A percentile compares a stretch with the other conserved stretches of the same genome.
These are phyloP conservation scores for Aspergillus kassunensis DNA, from an alignment of 495 filamentous ascomycete genomes.

Conservation along the genomic window DNA sequence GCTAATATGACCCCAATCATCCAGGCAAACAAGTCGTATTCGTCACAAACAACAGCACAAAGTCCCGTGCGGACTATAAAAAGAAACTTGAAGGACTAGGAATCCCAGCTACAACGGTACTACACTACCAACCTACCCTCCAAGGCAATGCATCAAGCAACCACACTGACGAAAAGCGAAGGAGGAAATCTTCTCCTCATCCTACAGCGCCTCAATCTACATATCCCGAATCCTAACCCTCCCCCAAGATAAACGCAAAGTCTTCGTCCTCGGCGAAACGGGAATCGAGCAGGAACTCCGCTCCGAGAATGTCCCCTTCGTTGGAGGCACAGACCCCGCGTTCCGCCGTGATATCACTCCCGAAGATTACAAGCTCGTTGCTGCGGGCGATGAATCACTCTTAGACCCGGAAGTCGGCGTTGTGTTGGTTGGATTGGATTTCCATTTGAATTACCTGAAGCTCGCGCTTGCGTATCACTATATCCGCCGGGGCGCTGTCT, in stretches of 20 bases:
- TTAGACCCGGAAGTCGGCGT: conserved; percentile 85
- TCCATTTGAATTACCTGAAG: conserved; percentile 93
- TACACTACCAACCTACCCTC: no score
- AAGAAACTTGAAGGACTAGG: conserved; percentile 83
- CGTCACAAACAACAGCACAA: conserved; percentile 98
- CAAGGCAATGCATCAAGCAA: no score
- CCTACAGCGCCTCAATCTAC: conserved; percentile 93
- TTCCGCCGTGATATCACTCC: conserved; percentile 71
- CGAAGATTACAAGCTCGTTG: conserved; percentile 72
- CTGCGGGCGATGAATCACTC: conserved; percentile 59
- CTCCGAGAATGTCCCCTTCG: conserved; percentile 69
- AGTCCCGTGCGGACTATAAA: conserved; percentile 85
- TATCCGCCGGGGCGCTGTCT: conserved; percentile 74
- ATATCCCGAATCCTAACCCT: conserved; percentile 88
- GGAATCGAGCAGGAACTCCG: conserved; percentile 88
- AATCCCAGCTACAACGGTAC: conserved; percentile 66
- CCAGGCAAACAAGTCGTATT: conserved; percentile 90
- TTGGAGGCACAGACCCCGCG: conserved; percentile 84
- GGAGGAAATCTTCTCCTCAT: conserved; percentile 95
- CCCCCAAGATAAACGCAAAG: conserved; percentile 74
- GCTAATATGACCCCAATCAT: background rate
- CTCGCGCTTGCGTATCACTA: conserved; percentile 80
- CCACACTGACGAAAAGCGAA: conserved; percentile 21
- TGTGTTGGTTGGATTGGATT: conserved; percentile 86
- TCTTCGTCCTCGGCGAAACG: conserved; percentile 86